Conservation (phyloP, 2,329 filamentous ascomycete genomes). For the Colletotrichum sp. region DNA sequence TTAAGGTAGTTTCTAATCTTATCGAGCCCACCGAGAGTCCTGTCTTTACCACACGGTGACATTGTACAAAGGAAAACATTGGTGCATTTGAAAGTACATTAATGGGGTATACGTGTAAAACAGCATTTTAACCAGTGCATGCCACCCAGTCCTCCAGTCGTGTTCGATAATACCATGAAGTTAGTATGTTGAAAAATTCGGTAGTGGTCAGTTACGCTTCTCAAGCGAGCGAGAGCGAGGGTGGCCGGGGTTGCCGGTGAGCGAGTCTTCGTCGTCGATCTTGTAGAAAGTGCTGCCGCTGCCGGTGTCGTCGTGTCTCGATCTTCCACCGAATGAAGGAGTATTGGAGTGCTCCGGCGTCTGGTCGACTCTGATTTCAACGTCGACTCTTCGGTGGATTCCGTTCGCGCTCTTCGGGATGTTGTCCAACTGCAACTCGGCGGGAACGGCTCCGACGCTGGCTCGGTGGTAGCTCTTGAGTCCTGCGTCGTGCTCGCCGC, state of each 20-base stretch:
- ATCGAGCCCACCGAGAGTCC: not conserved
- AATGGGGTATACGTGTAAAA: conserved; percentile 12
- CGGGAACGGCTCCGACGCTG: not conserved
- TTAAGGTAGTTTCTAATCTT: not conserved
- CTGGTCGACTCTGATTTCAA: conserved; percentile 3
- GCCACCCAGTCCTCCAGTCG: not conserved
- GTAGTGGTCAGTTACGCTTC: not conserved
- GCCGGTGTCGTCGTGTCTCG: not conserved
- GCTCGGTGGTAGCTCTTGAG: conserved; percentile 3
- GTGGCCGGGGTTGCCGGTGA: not conserved
- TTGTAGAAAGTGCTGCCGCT: not conserved
- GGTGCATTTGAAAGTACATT: not conserved
- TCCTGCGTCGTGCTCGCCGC: not conserved
- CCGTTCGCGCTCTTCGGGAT: not conserved
- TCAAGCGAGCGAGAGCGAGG: not conserved
- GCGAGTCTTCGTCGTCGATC: conserved; percentile 11
- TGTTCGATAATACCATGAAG: not conserved
- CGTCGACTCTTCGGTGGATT: not conserved
- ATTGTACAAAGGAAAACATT: not conserved
- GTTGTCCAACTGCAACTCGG: not conserved
- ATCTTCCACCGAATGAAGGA: not conserved
- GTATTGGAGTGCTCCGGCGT: not conserved
- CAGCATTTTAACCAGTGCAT: not conserved
- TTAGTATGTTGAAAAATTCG: not conserved
- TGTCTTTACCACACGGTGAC: not conserved